Conservation (phyloP, 2,329 filamentous ascomycete species). For the Pleurostoma richardsiae region DNA sequence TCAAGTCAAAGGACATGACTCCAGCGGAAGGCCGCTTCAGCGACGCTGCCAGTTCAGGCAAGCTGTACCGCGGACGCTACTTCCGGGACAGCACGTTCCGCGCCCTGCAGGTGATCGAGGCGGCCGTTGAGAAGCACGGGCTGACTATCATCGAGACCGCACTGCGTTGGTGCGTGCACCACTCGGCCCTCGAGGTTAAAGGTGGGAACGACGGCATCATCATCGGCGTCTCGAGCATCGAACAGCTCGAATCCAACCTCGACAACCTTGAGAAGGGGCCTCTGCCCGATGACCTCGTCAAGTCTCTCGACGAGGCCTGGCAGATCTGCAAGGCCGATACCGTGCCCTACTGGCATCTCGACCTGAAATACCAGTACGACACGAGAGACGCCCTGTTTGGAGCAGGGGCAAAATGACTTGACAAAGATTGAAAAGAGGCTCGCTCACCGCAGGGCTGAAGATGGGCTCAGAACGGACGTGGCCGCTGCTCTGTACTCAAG, state of each 20-base stretch:
- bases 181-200: slow-evolving; percentile 53
- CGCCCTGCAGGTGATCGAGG: slow-evolving; percentile 64
- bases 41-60: slow-evolving; percentile 41
- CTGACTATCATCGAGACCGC: slow-evolving; percentile 69
- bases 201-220: slow-evolving; percentile 54
- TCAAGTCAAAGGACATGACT: slow-evolving; percentile 58
- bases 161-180: slow-evolving; percentile 68
- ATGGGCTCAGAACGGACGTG: too few relatives aligned
- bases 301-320: slow-evolving; percentile 75
- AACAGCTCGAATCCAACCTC: slow-evolving; percentile 54
- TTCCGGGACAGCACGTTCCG: slow-evolving; percentile 61
- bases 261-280: slow-evolving; percentile 61
- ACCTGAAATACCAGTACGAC: slow-evolving; percentile 63
- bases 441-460: too few relatives aligned
- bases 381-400: slow-evolving; percentile 56
- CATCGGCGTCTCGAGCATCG: slow-evolving; percentile 52
- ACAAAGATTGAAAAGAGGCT: too few relatives aligned
- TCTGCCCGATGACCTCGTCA: slow-evolving; percentile 69
- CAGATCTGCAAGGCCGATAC: slow-evolving; percentile 54
- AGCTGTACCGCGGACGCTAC: slow-evolving; percentile 62
- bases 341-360: slow-evolving; percentile 50
- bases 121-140: slow-evolving; percentile 60
- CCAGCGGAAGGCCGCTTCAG: slow-evolving; percentile 69
- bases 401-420: slow-evolving; percentile 28
- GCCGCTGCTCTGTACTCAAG: too few relatives aligned